Conservation (phyloP, 257 asterid species). For the Ballota nigra region DNA sequence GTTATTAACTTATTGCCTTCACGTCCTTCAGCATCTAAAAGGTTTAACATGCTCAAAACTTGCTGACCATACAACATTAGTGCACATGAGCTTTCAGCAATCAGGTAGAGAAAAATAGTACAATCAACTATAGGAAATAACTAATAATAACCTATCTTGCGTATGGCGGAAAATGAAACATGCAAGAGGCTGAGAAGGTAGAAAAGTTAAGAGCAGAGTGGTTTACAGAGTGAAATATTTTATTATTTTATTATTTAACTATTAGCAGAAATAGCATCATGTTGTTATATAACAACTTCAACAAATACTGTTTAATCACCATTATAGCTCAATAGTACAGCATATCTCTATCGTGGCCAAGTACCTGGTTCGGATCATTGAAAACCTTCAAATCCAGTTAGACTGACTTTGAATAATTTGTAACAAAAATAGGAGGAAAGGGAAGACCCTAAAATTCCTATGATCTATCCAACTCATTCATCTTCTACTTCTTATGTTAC, state of each 20-base stretch:
- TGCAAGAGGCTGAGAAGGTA: background rate
- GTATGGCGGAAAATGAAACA: background rate
- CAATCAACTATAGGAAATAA: background rate
- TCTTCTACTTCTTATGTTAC: background rate
- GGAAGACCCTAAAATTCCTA: background rate
- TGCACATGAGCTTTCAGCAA: background rate
- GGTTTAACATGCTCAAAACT: slow-evolving; percentile 4
- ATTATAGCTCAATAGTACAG: background rate
- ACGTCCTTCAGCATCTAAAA: slow-evolving; percentile 7
- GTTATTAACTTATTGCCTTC: background rate
- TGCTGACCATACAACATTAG: background rate
- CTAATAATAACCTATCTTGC: background rate
- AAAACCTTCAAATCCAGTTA: background rate
- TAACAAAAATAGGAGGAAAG: background rate
- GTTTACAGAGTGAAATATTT: background rate
- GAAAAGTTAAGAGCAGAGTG: background rate
- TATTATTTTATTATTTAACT: background rate
- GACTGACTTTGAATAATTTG: background rate
- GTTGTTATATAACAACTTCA: background rate
- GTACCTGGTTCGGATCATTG: background rate
- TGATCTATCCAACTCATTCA: background rate
- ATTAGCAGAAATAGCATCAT: background rate
- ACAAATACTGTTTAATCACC: background rate
- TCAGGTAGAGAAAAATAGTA: background rate
- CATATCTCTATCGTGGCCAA: background rate